Conservation (phyloP, 2,329 filamentous ascomycete species). For the Hypoxylon rubiginosum region DNA sequence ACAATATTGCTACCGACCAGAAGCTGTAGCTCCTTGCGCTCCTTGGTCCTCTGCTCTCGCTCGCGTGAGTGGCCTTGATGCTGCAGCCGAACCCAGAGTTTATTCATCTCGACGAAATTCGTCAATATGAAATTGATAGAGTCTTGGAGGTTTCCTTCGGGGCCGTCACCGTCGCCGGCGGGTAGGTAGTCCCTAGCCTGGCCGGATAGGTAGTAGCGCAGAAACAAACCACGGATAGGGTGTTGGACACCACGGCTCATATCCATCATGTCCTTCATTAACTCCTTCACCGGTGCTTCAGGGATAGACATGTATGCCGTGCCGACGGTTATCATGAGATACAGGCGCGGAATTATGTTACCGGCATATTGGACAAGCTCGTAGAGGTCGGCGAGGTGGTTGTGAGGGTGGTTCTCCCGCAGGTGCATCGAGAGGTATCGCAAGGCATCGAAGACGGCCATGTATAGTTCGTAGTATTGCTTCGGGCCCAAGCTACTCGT, state of each 20-base stretch:
- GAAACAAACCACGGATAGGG: conserved; percentile 92
- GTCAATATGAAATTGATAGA: conserved; percentile 98
- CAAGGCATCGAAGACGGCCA: conserved; percentile 98
- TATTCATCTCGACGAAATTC: conserved; percentile 99
- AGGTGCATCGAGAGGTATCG: conserved; percentile 97
- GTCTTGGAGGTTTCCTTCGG: conserved; percentile 95
- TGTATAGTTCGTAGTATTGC: conserved; percentile 99
- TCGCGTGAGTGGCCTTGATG: conserved; percentile 98
- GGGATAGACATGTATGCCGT: conserved; percentile 99
- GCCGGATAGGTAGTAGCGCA: conserved; percentile 95
- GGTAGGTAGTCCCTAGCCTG: conserved; percentile 93
- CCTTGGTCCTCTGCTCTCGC: conserved; percentile 91
- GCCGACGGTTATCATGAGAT: conserved; percentile 99
- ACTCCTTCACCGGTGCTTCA: conserved; percentile 98
- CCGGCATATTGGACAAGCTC: conserved; percentile 98
- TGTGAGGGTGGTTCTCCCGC: conserved; percentile 96
- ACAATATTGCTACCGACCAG: conserved; percentile 97
- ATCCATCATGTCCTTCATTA: conserved; percentile 99
- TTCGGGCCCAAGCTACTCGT: conserved; percentile 98
- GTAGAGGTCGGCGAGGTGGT: conserved; percentile 97
- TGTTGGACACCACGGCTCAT: conserved; percentile 99
- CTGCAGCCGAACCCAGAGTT: conserved; percentile 97
- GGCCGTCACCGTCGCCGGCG: conserved; percentile 84
- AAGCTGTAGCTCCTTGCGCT: conserved; percentile 94
- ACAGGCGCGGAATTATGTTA: conserved; percentile 95